Conservation (phyloP, 1,284 basidiomycete species). For the Bjerkandera adusta region DNA sequence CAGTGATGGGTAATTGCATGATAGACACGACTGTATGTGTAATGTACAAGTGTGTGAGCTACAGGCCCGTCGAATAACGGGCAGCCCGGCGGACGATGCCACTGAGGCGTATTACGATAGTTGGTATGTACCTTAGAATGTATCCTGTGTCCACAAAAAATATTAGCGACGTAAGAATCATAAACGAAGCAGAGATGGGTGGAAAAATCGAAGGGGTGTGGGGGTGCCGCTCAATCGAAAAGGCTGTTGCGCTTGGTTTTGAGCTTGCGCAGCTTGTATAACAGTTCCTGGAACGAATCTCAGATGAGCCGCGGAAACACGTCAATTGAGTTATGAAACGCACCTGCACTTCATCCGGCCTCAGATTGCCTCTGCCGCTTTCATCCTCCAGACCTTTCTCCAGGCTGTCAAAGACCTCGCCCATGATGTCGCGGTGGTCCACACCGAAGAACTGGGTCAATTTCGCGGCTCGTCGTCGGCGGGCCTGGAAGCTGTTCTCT, state of each 20-base stretch:
- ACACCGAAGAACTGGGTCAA: conserved; percentile 82
- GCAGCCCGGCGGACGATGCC: no score
- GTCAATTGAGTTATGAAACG: conserved; percentile 22
- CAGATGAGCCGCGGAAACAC: not conserved
- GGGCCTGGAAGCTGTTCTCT: conserved; percentile 58
- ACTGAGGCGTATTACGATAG: no score
- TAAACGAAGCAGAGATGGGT: not conserved
- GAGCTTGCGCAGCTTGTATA: conserved; percentile 57
- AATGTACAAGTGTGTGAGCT: no score
- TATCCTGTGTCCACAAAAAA: no score
- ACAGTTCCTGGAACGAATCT: conserved; percentile 50
- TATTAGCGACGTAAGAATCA: not conserved
- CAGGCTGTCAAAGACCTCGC: conserved; percentile 74
- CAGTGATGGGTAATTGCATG: no score
- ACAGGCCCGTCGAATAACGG: no score
- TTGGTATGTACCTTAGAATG: no score
- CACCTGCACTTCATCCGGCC: conserved; percentile 69
- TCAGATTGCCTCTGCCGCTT: conserved; percentile 55
- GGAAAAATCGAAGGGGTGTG: not conserved
- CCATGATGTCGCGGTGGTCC: conserved; percentile 71
- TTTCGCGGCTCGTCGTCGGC: conserved; percentile 73
- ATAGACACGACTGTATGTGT: no score
- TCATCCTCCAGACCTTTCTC: conserved; percentile 74
- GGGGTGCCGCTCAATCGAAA: conserved; percentile 18
- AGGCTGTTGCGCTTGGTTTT: conserved; percentile 42